These are phyloP conservation scores for Ambrosia trifida DNA, from an alignment of 129 eudicot genomes.

Conservation along the genomic window DNA sequence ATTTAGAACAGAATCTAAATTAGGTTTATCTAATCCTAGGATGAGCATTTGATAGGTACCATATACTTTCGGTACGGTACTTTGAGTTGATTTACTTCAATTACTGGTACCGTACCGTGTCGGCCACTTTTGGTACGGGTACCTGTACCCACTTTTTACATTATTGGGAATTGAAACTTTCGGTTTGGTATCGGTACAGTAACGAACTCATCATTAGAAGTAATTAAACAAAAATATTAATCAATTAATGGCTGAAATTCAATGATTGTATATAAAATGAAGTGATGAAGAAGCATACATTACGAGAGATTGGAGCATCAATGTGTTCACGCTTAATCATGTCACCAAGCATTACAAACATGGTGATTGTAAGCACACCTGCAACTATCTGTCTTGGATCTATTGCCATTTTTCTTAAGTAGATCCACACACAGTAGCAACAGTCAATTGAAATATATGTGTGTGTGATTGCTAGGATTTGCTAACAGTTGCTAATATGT, in stretches of 20 bases:
- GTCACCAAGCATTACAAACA: constrained; percentile 93
- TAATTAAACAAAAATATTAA: background rate
- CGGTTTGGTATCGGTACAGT: too few relatives aligned
- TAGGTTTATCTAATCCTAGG: too few relatives aligned
- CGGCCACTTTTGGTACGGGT: too few relatives aligned
- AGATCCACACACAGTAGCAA: constrained; percentile 36
- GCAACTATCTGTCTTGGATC: constrained; percentile 95
- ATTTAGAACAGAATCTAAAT: too few relatives aligned
- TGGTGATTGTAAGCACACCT: constrained; percentile 76
- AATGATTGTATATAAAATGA: background rate
- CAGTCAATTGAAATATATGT: background rate
- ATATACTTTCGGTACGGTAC: too few relatives aligned
- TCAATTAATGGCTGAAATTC: background rate
- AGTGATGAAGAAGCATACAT: constrained; percentile 31
- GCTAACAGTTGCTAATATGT: background rate
- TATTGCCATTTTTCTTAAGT: constrained; percentile 42
- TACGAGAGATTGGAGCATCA: constrained; percentile 49
- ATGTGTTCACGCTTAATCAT: constrained; percentile 91
- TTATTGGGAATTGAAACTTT: too few relatives aligned
- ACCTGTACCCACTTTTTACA: too few relatives aligned
- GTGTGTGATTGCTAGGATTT: background rate
- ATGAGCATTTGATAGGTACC: too few relatives aligned
- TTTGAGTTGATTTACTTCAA: too few relatives aligned
- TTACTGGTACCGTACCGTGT: too few relatives aligned
- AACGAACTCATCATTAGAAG: too few relatives aligned